Evolutionary conservation across 352 stramenopile genomes (phyloP), one percentile per base, ranked within the genome.

Genomic region (Hyaloperonospora brassicae): DNA sequence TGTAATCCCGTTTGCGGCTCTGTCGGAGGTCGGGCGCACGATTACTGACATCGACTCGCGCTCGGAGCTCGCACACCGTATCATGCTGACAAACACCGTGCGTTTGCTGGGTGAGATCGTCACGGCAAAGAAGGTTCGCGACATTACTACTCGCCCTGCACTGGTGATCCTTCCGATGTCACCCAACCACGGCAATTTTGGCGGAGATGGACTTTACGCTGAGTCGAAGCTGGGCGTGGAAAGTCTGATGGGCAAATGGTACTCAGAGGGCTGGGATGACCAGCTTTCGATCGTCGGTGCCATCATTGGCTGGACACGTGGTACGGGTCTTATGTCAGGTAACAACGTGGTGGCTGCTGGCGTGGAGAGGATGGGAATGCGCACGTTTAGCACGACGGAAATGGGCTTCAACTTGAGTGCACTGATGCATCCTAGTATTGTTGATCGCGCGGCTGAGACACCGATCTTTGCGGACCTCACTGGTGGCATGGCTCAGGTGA

Each of bases 391-490:
- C 51, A 89, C 79, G 9, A 78, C 68, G 17, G 80, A 95, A 66
- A 95, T 93, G 79, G 84, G 79, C n/a, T 94, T 94, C 64, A 93
- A 94, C 70, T 47, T 95, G 23, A 85, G 76, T 22, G 84, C 76
- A 0, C 62, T 94, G 50, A 72, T 95, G 70, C 84, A 94, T 47
- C 84, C 82, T 6, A 78, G 50, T 45, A 79, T 95, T 35, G 86
- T 89, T 0, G 69, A 88, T 45, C 73, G 68, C 46, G 86, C 86
- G 0, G 75, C 76, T 0, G 71, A 95, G 38, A 64, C 73, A 14
- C 84, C 84, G 7, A 57, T 95, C 10, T 90, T 82, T 63, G 84
- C 81, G 0, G 84, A 94, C 47, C 66, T 95, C 7, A 87, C 77
- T 3, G 84, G 86, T 55, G 83, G 80, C 25, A 89, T 91, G 78